phyloP scores from a whole-genome alignment of 148 eudicot species.

The Gaultheria prostrata region DNA sequence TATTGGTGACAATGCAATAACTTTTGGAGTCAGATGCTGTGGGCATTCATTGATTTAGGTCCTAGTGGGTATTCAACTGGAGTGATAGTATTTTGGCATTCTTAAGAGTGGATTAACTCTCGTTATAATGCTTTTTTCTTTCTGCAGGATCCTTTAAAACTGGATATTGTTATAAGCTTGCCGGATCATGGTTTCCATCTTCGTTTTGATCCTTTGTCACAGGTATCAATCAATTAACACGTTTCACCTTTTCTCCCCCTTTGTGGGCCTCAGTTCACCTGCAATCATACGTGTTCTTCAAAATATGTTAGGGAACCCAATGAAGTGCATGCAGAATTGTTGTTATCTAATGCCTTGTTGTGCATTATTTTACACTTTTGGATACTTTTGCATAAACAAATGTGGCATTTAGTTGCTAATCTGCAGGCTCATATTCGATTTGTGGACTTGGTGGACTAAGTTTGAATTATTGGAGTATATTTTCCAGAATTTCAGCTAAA shows the following conservation, averaged over 20 bases:
- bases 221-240: constrained; percentile 40
- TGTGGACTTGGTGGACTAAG: background rate
- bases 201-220: constrained; percentile 90
- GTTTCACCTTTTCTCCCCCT: background rate
- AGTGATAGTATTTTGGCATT: background rate
- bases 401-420: background rate
- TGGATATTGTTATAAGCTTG: constrained; percentile 91
- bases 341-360: background rate
- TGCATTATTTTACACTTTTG: background rate
- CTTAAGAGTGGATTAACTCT: background rate
- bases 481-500: background rate
- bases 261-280: background rate
- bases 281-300: background rate
- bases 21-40: background rate
- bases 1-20: background rate
- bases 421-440: background rate
- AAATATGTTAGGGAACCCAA: background rate
- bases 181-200: constrained; percentile 97
- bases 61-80: background rate
- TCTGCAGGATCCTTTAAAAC: constrained; percentile 76
- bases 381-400: background rate
- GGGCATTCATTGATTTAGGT: background rate
- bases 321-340: background rate
- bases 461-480: background rate
- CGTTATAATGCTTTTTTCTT: constrained; percentile 9